Evolutionary conservation across 2,329 filamentous ascomycete genomes (phyloP), one percentile per base, ranked within the genome.

Genomic region (Aspergillus felis): DNA sequence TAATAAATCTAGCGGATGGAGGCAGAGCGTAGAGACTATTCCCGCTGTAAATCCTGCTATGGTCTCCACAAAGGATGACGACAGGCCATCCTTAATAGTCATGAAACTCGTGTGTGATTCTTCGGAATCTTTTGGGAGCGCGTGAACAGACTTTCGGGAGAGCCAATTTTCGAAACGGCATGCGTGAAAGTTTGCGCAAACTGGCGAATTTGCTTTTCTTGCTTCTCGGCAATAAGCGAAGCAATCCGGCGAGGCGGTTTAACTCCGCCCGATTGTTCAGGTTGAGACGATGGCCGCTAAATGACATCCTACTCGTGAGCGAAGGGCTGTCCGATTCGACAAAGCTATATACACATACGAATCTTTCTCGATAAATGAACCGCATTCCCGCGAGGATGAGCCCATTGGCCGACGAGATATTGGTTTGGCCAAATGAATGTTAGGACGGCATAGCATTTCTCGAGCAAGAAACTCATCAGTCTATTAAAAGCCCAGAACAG

Each of bases 1-100:
- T 72, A 97, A 87, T 62, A 99, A 87, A 77, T 99, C 94, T 59
- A 99, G 85, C 32, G 94, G 94, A 66, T 97, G 93, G 53, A 94
- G 89, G 56, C 87, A 87, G 51, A 97, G 82, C 25, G 94, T 97
- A 54, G 92, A 89, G 66, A 92, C 83, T 56, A 91, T 83, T 60
- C 94, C 94, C 58, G 94, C 94, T 63, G 88, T 89, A 75, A 99
- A 88, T 66, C 94, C 94, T 60, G 94, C 91, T 73, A 92, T 81
- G 69, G 89, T 88, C 83, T 97, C 94, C 76, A 97, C 84, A 71
- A 90, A 76, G 67, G 89, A 91, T 76, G 90, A 86, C 69, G 89
- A 88, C 71, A 89, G 79, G 76, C 82, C 84, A 73, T 84, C 74
- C 62, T 74, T 72, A 61, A 69, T 68, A 67, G 74, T 75, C 75